These are phyloP conservation scores for Ampelomyces quisqualis DNA, from an alignment of 2,329 filamentous ascomycete species.

Conservation along the genomic window DNA sequence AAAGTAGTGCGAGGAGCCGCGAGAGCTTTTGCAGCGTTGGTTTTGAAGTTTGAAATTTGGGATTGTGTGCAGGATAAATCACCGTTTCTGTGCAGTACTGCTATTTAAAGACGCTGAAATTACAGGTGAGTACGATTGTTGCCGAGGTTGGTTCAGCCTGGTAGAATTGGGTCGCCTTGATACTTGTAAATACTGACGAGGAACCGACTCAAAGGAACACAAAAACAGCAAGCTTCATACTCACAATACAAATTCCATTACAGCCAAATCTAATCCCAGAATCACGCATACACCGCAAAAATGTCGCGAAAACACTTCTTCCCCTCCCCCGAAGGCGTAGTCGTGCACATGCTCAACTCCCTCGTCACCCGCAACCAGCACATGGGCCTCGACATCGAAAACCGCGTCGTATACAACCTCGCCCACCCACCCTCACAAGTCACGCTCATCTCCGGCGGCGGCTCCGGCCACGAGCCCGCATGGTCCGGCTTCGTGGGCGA, in stretches of 20 bases:
- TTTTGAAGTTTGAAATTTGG: neutral
- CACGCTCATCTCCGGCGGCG: slow-evolving; percentile 51
- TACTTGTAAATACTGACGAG: too few species aligned
- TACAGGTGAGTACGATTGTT: too few species aligned
- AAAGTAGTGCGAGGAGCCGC: neutral
- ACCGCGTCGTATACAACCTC: slow-evolving; percentile 53
- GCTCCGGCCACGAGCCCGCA: slow-evolving; percentile 52
- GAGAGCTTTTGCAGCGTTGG: neutral
- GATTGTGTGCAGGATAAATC: too few species aligned
- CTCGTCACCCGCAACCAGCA: slow-evolving; percentile 49
- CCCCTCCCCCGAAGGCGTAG: slow-evolving; percentile 52
- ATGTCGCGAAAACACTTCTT: slow-evolving; percentile 61
- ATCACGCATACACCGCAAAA: slow-evolving; percentile 4
- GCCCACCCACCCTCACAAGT: slow-evolving; percentile 48
- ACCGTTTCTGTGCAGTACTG: too few species aligned
- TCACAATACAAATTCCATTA: too few species aligned
- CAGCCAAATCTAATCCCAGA: neutral
- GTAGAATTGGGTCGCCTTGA: too few species aligned
- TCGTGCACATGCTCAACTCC: slow-evolving; percentile 52
- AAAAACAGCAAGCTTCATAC: too few species aligned
- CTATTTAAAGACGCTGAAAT: too few species aligned
- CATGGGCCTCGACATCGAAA: slow-evolving; percentile 48
- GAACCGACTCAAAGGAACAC: too few species aligned
- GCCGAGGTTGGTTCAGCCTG: too few species aligned
- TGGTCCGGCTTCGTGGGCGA: slow-evolving; percentile 54